Percentiles rank a stretch among this genome's conserved stretches.
These are phyloP conservation scores for Hypoxylon rickii DNA, from an alignment of 495 filamentous ascomycete genomes.

Conservation along the genomic window DNA sequence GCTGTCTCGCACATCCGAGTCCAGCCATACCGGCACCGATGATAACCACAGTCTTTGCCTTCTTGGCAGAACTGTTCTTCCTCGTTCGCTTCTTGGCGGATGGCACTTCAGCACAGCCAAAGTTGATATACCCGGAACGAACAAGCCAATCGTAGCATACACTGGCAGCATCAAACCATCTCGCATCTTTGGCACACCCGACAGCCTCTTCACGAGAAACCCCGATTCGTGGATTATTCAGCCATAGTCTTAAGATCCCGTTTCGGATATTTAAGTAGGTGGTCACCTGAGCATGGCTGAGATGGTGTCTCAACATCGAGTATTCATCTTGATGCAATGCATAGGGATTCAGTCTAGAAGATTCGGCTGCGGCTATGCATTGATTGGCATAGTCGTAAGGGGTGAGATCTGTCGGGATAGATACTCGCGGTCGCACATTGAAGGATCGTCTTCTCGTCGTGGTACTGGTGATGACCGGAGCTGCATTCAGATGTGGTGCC, in stretches of 20 bases:
- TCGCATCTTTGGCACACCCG: constrained; percentile 85
- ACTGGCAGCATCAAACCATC: constrained; percentile 89
- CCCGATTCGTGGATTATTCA: constrained; percentile 82
- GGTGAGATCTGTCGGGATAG: constrained; percentile 76
- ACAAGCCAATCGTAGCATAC: constrained; percentile 92
- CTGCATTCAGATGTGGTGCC: neutral
- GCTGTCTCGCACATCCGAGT: constrained; percentile 86
- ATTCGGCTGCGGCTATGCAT: constrained; percentile 84
- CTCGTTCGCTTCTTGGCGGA: constrained; percentile 45
- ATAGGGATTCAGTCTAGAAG: constrained; percentile 88
- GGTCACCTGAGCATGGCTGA: constrained; percentile 88
- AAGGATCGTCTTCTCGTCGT: constrained; percentile 43
- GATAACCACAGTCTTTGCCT: constrained; percentile 74
- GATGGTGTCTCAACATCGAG: constrained; percentile 72
- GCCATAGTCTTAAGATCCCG: constrained; percentile 90
- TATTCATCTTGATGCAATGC: constrained; percentile 87
- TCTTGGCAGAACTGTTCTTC: constrained; percentile 45
- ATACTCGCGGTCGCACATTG: constrained; percentile 71
- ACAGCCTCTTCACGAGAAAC: constrained; percentile 88
- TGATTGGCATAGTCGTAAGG: constrained; percentile 81
- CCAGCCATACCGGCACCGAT: constrained; percentile 95
- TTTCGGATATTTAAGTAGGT: constrained; percentile 98
- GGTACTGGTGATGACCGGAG: constrained; percentile 6
- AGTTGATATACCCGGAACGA: constrained; percentile 94
- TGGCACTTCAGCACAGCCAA: constrained; percentile 76